Conservation (phyloP, 495 filamentous ascomycete species). For the Hyphodiscus hymeniophilus region DNA sequence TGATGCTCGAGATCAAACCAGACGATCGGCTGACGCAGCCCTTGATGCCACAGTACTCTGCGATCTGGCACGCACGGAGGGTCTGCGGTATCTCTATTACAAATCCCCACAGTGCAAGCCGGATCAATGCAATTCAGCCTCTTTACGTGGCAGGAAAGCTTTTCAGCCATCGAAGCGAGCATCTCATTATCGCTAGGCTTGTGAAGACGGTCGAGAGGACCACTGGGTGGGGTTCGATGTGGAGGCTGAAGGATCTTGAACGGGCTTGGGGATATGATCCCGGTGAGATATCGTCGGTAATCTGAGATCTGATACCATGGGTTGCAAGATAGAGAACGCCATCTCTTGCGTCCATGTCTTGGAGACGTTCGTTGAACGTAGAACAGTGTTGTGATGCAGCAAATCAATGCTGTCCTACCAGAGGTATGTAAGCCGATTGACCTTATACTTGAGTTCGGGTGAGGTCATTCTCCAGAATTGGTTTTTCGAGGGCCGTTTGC, state of each 20-base stretch:
- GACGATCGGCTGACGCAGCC: constrained; percentile 24
- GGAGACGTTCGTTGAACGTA: too few species aligned
- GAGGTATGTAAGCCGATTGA: too few species aligned
- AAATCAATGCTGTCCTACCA: too few species aligned
- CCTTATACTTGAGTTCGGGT: too few species aligned
- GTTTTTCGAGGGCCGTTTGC: too few species aligned
- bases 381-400: too few species aligned
- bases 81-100: constrained; percentile 40
- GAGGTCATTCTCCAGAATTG: too few species aligned
- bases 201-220: constrained; percentile 34
- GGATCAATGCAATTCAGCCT: constrained; percentile 42
- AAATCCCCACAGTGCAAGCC: constrained; percentile 38
- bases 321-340: too few species aligned
- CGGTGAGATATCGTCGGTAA: too few species aligned
- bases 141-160: constrained; percentile 40
- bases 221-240: constrained; percentile 39
- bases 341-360: too few species aligned
- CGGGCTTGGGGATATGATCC: constrained; percentile 35
- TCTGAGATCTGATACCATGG: too few species aligned
- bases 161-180: constrained; percentile 37
- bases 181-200: constrained; percentile 32
- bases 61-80: constrained; percentile 38
- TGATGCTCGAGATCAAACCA: constrained; percentile 34
- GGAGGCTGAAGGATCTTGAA: constrained; percentile 38
- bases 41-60: constrained; percentile 20